Evolutionary conservation across 108 stramenopile genomes (phyloP).

Genomic region (Bacterosira constricta): DNA sequence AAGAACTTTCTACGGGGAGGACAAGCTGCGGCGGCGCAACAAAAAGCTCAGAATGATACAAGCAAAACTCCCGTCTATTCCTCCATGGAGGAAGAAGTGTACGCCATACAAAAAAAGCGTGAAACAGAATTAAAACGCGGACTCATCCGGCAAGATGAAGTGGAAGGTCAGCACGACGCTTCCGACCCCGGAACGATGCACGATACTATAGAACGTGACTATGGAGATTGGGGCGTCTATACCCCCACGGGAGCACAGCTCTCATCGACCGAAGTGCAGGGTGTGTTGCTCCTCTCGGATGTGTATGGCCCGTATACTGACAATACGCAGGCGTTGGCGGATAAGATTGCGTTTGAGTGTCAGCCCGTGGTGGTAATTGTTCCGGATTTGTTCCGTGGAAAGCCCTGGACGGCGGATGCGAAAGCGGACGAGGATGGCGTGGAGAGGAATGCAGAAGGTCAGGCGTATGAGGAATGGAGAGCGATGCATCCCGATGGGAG

Average conservation of each 20-base stretch:
- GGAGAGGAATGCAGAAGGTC: conserved; percentile 46
- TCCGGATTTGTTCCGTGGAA: conserved; percentile 82
- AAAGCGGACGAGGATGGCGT: conserved; percentile 20
- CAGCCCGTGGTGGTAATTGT: conserved; percentile 88
- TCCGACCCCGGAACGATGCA: conserved; percentile 64
- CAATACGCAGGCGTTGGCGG: conserved; percentile 73
- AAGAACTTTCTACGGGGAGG: conserved; percentile 71
- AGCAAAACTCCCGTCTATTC: conserved; percentile 19
- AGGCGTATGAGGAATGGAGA: conserved; percentile 82
- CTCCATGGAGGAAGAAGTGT: conserved; percentile 47
- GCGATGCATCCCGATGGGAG: conserved; percentile 68
- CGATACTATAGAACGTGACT: conserved; percentile 70
- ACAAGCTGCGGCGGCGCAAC: background rate
- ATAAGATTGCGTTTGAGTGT: conserved; percentile 92
- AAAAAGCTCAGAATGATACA: background rate
- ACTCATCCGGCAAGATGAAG: conserved; percentile 57
- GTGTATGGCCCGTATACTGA: conserved; percentile 79
- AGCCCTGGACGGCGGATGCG: conserved; percentile 67
- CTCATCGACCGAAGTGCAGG: conserved; percentile 80
- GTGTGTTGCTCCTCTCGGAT: conserved; percentile 80
- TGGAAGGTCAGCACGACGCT: conserved; percentile 59
- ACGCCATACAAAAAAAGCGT: conserved; percentile 58
- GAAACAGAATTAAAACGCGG: conserved; percentile 72
- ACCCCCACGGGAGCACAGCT: conserved; percentile 80
- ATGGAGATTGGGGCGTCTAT: conserved; percentile 82